These are phyloP conservation scores for Myxozyma nipponensis DNA, from an alignment of 805 yeast species.

Conservation along the genomic window DNA sequence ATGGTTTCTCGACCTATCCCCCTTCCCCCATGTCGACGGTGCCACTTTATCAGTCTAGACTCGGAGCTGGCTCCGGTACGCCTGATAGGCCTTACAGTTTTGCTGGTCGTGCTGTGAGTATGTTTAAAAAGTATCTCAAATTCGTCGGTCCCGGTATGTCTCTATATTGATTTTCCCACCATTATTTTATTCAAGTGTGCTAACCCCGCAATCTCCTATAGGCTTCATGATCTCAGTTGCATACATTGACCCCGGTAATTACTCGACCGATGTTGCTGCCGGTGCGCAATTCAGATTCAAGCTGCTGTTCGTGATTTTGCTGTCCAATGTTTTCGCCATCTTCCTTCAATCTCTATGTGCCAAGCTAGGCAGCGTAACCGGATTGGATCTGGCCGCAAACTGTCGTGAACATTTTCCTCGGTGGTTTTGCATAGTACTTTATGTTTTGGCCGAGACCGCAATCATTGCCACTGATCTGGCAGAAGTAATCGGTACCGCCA, in stretches of 20 bases:
- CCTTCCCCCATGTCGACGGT: not conserved
- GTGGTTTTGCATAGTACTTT: slow-evolving; percentile 49
- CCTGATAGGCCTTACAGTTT: not conserved
- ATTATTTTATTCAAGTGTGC: not conserved
- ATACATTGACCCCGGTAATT: slow-evolving; percentile 97
- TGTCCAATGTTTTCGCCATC: slow-evolving; percentile 83
- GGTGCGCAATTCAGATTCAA: slow-evolving; percentile 85
- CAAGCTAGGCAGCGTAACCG: slow-evolving; percentile 89
- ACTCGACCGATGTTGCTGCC: slow-evolving; percentile 89
- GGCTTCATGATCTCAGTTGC: slow-evolving; percentile 90
- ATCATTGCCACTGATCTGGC: slow-evolving; percentile 95
- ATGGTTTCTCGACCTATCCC: not conserved
- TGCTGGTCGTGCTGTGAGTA: not conserved
- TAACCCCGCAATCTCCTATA: not conserved
- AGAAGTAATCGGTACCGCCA: slow-evolving; percentile 97
- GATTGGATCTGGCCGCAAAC: slow-evolving; percentile 82
- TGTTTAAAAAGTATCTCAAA: slow-evolving; percentile 47
- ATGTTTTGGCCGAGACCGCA: slow-evolving; percentile 80
- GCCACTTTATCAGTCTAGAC: not conserved
- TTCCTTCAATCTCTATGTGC: slow-evolving; percentile 81
- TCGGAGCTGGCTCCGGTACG: not conserved
- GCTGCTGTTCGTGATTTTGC: slow-evolving; percentile 67
- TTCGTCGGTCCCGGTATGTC: slow-evolving; percentile 78
- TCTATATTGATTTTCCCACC: not conserved
- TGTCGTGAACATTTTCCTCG: slow-evolving; percentile 72